Evolutionary conservation across 345 rosid genomes (phyloP), one percentile per base, ranked within the genome.

Genomic region (Erucastrum elatum): DNA sequence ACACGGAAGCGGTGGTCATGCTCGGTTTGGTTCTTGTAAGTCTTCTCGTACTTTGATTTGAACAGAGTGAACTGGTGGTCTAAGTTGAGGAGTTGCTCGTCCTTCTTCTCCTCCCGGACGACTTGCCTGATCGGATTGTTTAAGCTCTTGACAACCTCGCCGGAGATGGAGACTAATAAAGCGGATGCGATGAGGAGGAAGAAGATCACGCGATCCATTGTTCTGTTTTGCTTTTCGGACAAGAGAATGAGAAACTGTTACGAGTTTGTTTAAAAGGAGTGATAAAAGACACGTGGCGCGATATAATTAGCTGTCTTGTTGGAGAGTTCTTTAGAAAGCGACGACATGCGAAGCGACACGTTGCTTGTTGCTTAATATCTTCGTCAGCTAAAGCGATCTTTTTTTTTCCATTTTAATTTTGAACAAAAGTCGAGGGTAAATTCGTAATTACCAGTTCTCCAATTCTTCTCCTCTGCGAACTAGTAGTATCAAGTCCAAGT

Each of bases 71-170:
- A 93, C 60, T 89, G 99, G 78, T 82, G 91, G 44, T 88, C 96
- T 0, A 88, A 92, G 56, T 51, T 51, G 56, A n/a, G 56, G 17
- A 51, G 56, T 5, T 84, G 81, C 35, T 79, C 82, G 30, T 81
- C 78, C 64, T 21, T 77, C 29, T 61, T 77, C 29, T 61, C 84
- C 76, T 81, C 87, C 9, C 85, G 84, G 10, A 91, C 89, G 51
- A 95, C 97, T 78, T 95, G 96, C 78, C 88, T 85, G 87, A 95
- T 95, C 81, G 89, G 58, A 9, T 86, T 78, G 25, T 87, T 93
- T 17, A 64, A 56, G 7, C 63, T 79, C 66, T n/a, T 17, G 33
- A 1, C 35, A 3, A 56, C 37, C 13, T 75, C 66, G 12, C 21
- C 65, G 69, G 70, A 30, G 34, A 70, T 16, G 6, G 44, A 39